phyloP scores from a whole-genome alignment of 805 yeast genomes.

The Lipomyces lipofer region DNA sequence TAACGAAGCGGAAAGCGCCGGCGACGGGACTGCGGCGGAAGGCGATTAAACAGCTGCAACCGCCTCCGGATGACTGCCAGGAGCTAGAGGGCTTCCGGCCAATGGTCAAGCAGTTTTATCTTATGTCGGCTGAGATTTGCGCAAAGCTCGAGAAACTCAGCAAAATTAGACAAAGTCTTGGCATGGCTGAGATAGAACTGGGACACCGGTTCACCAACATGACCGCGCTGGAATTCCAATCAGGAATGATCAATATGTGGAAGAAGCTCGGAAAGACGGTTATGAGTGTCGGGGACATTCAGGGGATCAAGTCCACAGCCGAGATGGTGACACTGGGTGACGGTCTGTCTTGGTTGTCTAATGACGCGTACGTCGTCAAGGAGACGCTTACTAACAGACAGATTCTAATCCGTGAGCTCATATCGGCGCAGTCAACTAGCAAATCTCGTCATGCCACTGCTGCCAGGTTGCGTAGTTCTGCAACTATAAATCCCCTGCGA shows the following conservation, averaged over 20 bases:
- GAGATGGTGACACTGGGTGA: constrained; percentile 78
- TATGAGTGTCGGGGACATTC: constrained; percentile 71
- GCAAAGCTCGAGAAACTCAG: constrained; percentile 59
- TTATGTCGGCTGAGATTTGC: constrained; percentile 52
- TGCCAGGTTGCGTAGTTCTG: constrained; percentile 63
- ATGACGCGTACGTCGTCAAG: constrained; percentile 83
- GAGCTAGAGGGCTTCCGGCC: constrained; percentile 88
- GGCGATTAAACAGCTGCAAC: constrained; percentile 85
- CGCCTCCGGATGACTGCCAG: constrained; percentile 84
- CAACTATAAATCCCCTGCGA: constrained; percentile 76
- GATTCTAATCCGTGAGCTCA: constrained; percentile 82
- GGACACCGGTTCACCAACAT: constrained; percentile 42
- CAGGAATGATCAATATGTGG: constrained; percentile 79
- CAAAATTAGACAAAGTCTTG: constrained; percentile 49
- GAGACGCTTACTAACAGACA: constrained; percentile 93
- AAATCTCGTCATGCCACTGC: constrained; percentile 71
- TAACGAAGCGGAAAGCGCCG: constrained; percentile 58
- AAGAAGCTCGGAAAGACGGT: constrained; percentile 69
- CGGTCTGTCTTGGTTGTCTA: constrained; percentile 59
- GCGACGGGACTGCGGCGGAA: constrained; percentile 87
- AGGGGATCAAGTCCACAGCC: constrained; percentile 66
- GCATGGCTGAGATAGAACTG: constrained; percentile 57
- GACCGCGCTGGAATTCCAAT: constrained; percentile 56
- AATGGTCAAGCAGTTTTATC: constrained; percentile 71
- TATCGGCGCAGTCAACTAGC: constrained; percentile 75